Evolutionary conservation across 2,329 filamentous ascomycete genomes (phyloP), one percentile per base, ranked within the genome.

Genomic region (Cytospora piceae): DNA sequence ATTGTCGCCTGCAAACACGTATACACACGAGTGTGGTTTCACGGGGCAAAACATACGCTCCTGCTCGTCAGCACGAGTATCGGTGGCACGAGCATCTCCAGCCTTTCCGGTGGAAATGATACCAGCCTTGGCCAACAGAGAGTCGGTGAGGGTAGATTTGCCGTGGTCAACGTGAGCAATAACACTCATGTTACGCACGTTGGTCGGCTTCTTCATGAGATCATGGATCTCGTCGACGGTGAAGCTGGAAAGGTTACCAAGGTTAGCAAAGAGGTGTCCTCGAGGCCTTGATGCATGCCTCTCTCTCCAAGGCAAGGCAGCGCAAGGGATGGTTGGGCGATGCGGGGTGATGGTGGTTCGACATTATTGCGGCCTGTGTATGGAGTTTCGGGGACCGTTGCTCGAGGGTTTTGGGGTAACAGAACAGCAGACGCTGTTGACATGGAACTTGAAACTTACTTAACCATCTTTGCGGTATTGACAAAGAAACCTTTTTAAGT

Each of bases 101-200:
- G 95, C 95, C 86, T 98, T 98, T 76, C 93, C 93, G 75, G 93
- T 92, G 75, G 95, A 98, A 80, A 99, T 97, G 79, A 99, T 99
- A 94, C 95, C 95, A 78, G 94, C 94, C 85, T 96, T 95, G 85
- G 96, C 93, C 80, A 99, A 91, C 73, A 99, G 92, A 76, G 95
- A 98, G 85, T 99, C 95, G 89, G 94, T 97, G 77, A 99, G 89
- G 80, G 95, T 99, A 76, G 95, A 99, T 85, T 99, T 99, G 87
- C 95, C 95, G 89, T 99, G 95, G 84, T 99, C 95, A 90, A 99
- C 94, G 87, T 99, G 95, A 82, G 95, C 95, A 93, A 98, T 98
- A 82, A 99, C 95, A 65, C 65, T 63, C 62, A 66, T 58, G 90
- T 98, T 98, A 83, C 87, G 85, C 80, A 90, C 87, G 81, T 90